A percentile compares a stretch with the other conserved stretches of the same genome.
These are phyloP conservation scores for Clavariopsis aquatica DNA, from an alignment of 495 filamentous ascomycete genomes.

Conservation along the genomic window DNA sequence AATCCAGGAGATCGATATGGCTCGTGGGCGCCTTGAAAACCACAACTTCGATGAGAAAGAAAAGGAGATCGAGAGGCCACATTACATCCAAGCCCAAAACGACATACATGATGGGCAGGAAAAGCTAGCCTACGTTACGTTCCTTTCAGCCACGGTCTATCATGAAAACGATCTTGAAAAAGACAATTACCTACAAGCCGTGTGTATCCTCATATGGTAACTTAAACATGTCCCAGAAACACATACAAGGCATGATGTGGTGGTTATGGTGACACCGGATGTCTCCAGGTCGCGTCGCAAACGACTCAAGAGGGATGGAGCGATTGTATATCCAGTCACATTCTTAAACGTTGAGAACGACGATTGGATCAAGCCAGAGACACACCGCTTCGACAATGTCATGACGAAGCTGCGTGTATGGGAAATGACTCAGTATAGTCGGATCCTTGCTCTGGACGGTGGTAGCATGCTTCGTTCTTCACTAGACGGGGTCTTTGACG, in stretches of 20 bases:
- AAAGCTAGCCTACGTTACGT: slow-evolving; percentile 31
- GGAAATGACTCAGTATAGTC: slow-evolving; percentile 35
- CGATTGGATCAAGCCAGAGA: slow-evolving; percentile 29
- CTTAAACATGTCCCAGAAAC: slow-evolving; percentile 40
- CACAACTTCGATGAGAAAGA: too few species aligned
- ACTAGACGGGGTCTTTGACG: slow-evolving; percentile 37
- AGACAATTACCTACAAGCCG: slow-evolving; percentile 37
- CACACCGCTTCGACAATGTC: slow-evolving; percentile 27
- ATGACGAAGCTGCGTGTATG: slow-evolving; percentile 41
- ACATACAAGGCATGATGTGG: slow-evolving; percentile 33
- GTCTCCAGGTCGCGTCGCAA: slow-evolving; percentile 31
- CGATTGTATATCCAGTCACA: slow-evolving; percentile 32
- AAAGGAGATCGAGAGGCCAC: too few species aligned
- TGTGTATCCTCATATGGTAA: slow-evolving; percentile 41
- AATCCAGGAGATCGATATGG: too few species aligned
- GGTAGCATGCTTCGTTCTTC: slow-evolving; percentile 32
- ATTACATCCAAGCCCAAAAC: too few species aligned
- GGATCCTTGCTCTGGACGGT: slow-evolving; percentile 35
- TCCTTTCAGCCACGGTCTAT: slow-evolving; percentile 32
- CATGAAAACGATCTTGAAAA: slow-evolving; percentile 23
- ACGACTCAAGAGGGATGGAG: slow-evolving; percentile 36
- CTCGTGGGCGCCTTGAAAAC: too few species aligned
- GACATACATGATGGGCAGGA: too few species aligned
- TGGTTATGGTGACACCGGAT: slow-evolving; percentile 39
- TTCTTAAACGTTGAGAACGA: slow-evolving; percentile 22